Conservation (phyloP, 306 rosid genomes). For the Sophora flavescens region DNA sequence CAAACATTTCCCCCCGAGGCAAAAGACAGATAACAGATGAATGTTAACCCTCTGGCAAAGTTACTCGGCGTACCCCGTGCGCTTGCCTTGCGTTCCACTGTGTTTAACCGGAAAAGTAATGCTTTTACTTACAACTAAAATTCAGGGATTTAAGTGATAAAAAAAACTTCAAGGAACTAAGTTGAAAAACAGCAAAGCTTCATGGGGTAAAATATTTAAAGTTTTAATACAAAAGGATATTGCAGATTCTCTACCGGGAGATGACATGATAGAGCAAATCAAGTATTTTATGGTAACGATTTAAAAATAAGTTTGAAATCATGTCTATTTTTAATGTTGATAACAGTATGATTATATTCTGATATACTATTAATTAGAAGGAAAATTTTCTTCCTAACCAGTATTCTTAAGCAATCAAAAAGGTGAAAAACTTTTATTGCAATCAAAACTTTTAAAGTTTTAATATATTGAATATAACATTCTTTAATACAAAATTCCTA, state of each 20-base stretch:
- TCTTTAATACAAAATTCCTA: too few relatives aligned
- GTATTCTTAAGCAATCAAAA: too few relatives aligned
- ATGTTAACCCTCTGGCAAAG: too few relatives aligned
- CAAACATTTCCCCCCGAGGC: too few relatives aligned
- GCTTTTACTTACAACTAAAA: too few relatives aligned
- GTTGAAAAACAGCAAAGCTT: background rate
- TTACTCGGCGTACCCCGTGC: too few relatives aligned
- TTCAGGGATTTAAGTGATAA: too few relatives aligned
- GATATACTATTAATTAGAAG: slow-evolving; percentile 34
- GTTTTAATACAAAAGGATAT: background rate
- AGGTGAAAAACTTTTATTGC: too few relatives aligned
- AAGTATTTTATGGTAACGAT: slow-evolving; percentile 34
- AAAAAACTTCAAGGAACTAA: background rate
- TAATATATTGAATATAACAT: too few relatives aligned
- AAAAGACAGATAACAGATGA: too few relatives aligned
- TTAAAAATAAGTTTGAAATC: slow-evolving; percentile 39
- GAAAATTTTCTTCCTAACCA: background rate
- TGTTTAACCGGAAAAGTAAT: background rate
- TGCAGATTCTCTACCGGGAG: background rate
- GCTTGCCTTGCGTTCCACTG: background rate
- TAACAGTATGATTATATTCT: slow-evolving; percentile 23
- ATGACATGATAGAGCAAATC: slow-evolving; percentile 10
- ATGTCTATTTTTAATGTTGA: slow-evolving; percentile 33
- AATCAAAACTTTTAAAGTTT: too few relatives aligned
- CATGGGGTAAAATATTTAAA: background rate